Evolutionary conservation across 371 early-diverging fungal species (phyloP).

Genomic region (Entomophthora muscae): DNA sequence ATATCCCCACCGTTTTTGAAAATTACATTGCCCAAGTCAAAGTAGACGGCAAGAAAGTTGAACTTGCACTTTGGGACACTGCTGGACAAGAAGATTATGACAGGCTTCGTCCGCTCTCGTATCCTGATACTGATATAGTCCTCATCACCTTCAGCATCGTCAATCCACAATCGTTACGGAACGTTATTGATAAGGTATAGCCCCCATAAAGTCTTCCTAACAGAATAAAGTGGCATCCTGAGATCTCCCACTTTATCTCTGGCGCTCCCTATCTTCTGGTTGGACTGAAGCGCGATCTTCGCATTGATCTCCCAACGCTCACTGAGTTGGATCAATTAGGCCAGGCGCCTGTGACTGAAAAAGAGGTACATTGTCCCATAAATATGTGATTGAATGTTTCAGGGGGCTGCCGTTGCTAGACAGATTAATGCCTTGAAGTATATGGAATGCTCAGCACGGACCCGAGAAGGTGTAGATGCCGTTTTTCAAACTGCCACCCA

Average conservation of each 20-base stretch:
- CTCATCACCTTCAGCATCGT: slow-evolving; percentile 71
- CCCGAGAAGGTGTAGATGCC: slow-evolving; percentile 63
- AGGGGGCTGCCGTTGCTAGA: slow-evolving; percentile 53
- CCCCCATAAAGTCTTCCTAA: not conserved
- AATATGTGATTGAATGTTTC: slow-evolving; percentile 9
- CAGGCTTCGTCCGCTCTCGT: slow-evolving; percentile 62
- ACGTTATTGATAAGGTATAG: slow-evolving; percentile 51
- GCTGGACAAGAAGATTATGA: slow-evolving; percentile 83
- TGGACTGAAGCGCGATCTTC: slow-evolving; percentile 49
- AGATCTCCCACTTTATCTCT: slow-evolving; percentile 37
- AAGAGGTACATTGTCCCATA: slow-evolving; percentile 3
- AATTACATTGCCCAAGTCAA: slow-evolving; percentile 68
- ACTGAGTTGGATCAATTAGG: slow-evolving; percentile 21
- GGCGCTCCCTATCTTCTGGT: slow-evolving; percentile 45
- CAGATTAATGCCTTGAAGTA: slow-evolving; percentile 63
- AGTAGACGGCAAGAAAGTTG: slow-evolving; percentile 61
- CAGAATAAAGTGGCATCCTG: slow-evolving; percentile 35
- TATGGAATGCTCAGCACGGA: slow-evolving; percentile 73
- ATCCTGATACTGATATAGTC: slow-evolving; percentile 80
- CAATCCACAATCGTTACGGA: slow-evolving; percentile 57
- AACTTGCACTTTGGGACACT: slow-evolving; percentile 82
- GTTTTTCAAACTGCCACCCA: slow-evolving; percentile 63
- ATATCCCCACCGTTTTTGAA: slow-evolving; percentile 45
- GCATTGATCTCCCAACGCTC: slow-evolving; percentile 35
- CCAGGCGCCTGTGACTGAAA: slow-evolving; percentile 13